Evolutionary conservation across 1,139 yeast genomes (phyloP).

Genomic region (Taiozyma sp.): DNA sequence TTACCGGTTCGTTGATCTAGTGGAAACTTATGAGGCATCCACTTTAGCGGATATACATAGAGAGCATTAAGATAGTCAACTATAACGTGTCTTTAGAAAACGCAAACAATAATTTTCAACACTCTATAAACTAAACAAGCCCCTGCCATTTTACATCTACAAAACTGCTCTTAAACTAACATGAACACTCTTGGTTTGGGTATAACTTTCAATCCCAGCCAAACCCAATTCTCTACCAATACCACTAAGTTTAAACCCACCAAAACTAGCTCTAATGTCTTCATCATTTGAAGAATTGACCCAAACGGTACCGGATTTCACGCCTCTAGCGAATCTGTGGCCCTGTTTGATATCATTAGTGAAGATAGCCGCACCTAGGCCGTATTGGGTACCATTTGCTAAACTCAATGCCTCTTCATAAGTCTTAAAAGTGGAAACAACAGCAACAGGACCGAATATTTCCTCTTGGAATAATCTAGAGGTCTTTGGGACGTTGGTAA

Average conservation of each 20-base stretch:
- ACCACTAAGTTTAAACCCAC: constrained; percentile 69
- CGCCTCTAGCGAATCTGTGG: constrained; percentile 55
- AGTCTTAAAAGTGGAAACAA: constrained; percentile 52
- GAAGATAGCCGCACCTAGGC: constrained; percentile 73
- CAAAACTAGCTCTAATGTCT: constrained; percentile 66
- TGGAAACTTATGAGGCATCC: too few species aligned
- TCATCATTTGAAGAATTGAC: constrained; percentile 63
- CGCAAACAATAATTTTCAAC: too few species aligned
- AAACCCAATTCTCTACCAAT: constrained; percentile 70
- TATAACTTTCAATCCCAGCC: constrained; percentile 63
- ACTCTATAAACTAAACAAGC: neutral
- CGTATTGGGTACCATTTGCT: constrained; percentile 64
- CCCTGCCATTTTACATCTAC: neutral
- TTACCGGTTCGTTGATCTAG: too few species aligned
- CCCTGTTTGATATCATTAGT: constrained; percentile 55
- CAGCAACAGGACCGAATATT: constrained; percentile 65
- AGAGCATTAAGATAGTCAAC: too few species aligned
- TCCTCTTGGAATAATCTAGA: constrained; percentile 63
- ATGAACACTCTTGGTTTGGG: constrained; percentile 49
- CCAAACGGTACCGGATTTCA: constrained; percentile 68
- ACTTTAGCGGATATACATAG: too few species aligned
- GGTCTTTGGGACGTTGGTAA: constrained; percentile 52
- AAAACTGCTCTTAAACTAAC: constrained; percentile 16
- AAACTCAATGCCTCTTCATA: constrained; percentile 60
- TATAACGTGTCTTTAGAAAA: too few species aligned